A percentile compares a stretch with the other conserved stretches of the same genome.
These are phyloP conservation scores for Fraxinus sp. DNA, from an alignment of 305 asterid genomes.

Conservation along the genomic window DNA sequence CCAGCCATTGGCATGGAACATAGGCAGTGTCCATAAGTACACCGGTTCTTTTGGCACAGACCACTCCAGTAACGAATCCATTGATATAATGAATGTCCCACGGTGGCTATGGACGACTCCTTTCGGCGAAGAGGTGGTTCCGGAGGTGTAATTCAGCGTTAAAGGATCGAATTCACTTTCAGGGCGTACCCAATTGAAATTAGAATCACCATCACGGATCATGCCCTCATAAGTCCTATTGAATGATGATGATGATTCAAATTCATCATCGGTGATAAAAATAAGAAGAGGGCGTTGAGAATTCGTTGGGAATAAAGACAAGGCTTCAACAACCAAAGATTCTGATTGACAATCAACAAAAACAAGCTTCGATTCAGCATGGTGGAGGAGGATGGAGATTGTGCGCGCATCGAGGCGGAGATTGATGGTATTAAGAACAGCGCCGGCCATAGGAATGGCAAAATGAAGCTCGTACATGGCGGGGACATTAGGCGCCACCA, in stretches of 20 bases:
- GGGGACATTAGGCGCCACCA: slow-evolving; percentile 13
- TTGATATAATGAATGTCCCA: not conserved
- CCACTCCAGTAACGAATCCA: slow-evolving; percentile 12
- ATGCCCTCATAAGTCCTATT: slow-evolving; percentile 5
- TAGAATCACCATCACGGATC: slow-evolving; percentile 15
- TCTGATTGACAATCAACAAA: slow-evolving; percentile 18
- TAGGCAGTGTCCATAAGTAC: slow-evolving; percentile 23
- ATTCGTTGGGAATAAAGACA: slow-evolving; percentile 11
- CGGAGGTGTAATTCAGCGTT: slow-evolving; percentile 21
- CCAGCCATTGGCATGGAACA: slow-evolving; percentile 34
- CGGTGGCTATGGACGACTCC: slow-evolving; percentile 27
- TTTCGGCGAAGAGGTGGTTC: slow-evolving; percentile 27
- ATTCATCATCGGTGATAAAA: slow-evolving; percentile 1
- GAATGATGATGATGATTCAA: not conserved
- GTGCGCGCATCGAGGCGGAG: slow-evolving; percentile 26
- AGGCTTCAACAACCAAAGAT: slow-evolving; percentile 18
- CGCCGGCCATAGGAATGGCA: slow-evolving; percentile 16
- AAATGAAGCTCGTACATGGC: slow-evolving; percentile 22
- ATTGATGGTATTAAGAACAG: slow-evolving; percentile 21
- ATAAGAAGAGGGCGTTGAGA: not conserved
- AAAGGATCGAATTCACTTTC: slow-evolving; percentile 21
- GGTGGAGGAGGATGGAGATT: slow-evolving; percentile 15
- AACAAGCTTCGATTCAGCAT: slow-evolving; percentile 17
- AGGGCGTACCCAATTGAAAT: slow-evolving; percentile 20
- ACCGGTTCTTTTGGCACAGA: slow-evolving; percentile 23